Conservation (phyloP, 768 basidiomycete species). For the Boletus coccyginus region DNA sequence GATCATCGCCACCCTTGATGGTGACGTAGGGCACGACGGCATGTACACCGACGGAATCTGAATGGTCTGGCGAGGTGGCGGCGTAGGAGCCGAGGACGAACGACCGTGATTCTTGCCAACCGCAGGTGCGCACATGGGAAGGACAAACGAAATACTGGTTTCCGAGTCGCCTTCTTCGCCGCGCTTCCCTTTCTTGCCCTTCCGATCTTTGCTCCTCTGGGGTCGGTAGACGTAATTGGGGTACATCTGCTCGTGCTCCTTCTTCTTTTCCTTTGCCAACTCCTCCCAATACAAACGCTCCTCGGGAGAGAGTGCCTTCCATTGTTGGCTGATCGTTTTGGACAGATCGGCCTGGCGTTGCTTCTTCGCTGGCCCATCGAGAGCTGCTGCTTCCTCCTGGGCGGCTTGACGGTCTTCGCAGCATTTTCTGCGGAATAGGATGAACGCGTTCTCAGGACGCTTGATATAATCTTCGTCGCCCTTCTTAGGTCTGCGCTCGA, state of each 20-base stretch:
- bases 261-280: slow-evolving; percentile 75
- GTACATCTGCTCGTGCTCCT: slow-evolving; percentile 71
- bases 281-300: slow-evolving; percentile 75
- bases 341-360: slow-evolving; percentile 77
- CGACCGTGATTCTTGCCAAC: slow-evolving; percentile 44
- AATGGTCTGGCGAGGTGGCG: slow-evolving; percentile 65
- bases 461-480: slow-evolving; percentile 84
- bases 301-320: slow-evolving; percentile 64
- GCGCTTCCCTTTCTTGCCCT: slow-evolving; percentile 43
- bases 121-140: slow-evolving; percentile 37
- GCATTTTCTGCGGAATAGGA: slow-evolving; percentile 77
- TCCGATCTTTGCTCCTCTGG: slow-evolving; percentile 50
- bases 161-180: slow-evolving; percentile 47
- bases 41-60: slow-evolving; percentile 62
- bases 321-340: slow-evolving; percentile 79
- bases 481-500: slow-evolving; percentile 53
- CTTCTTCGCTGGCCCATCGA: slow-evolving; percentile 55
- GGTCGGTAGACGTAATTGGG: slow-evolving; percentile 81
- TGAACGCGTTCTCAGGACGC: slow-evolving; percentile 82
- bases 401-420: slow-evolving; percentile 67
- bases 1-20: slow-evolving; percentile 53
- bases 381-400: slow-evolving; percentile 42
- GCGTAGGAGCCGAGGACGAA: slow-evolving; percentile 61
- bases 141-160: slow-evolving; percentile 48
- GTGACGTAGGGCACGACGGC: slow-evolving; percentile 66